Base-by-base conservation (phyloP, 148 eudicot species). In the Camellia sinensis region DNA sequence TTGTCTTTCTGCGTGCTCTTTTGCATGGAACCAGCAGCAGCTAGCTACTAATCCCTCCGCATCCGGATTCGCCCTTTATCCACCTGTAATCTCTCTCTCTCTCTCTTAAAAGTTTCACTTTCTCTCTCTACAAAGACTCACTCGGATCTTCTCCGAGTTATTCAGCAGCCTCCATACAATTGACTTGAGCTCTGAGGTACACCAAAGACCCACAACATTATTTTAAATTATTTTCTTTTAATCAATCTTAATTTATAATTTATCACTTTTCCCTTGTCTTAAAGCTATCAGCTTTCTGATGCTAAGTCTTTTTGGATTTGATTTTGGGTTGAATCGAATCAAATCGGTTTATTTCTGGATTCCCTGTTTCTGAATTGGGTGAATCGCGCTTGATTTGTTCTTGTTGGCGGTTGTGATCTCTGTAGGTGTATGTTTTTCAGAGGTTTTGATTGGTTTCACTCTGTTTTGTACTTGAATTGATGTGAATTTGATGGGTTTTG, bases 11-110 rank as follows among this genome's bases (percentile, higher is more conserved):
- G 67, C 50, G 10, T 69, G 73, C 73, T 76, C 1, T 76, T 62
- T 76, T 76, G 79, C 79, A 76, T 76, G 79, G 57, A 44, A 43
- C 63, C 67, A 7, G 19, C 71, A 6, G 40, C n/a, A 7, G 37
- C 54, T 15, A 18, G 18, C 21, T 29, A 29, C 37, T 29, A 29
- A 29, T 29, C 40, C 54, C 53, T 43, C 65, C 37, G 17, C 66
- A 75, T 60, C 41, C 41, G 53, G 52, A 11, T 19, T 12, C 19
- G 17, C 50, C 18, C 73, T 15, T 37, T 17, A 59, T 67, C 46
- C 13, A 18, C 64, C 19, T 6, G 44, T 17, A 59, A 40, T 59
- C 29, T 59, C 67, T 59, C 46, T 54, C 67, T 76, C 69, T 63
- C 68, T 63, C 59, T 22, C 8, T 9, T 13, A 29, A 60, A 37